Base-by-base conservation (phyloP, 371 early-diverging fungal genomes). In the Dichotomocladium elegans region DNA sequence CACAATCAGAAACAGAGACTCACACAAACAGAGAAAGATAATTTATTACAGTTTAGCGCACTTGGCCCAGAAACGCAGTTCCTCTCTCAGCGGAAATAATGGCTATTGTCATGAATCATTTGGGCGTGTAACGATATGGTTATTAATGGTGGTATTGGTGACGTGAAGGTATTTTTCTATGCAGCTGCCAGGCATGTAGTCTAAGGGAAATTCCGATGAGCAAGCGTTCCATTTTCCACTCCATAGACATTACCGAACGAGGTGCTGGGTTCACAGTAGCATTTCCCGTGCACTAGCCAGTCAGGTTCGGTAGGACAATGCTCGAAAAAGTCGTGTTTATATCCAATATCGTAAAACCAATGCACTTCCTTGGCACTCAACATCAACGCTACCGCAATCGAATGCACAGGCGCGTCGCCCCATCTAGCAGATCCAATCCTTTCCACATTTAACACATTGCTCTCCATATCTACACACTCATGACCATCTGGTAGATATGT, bases 401-500 rank as follows among this genome's bases (percentile, higher is more conserved):
- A 91, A 58, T 96, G 99, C 2, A 98, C 89, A 4, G 98, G 98
- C 12, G 97, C 98, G 81, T 97, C 98, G 15, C 98, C 97, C 97
- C 97, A 98, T 33, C 79, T 68, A 44, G 19, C 30, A 17, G 11
- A 15, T 11, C 17, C 14, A 42, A 7, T 42, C 11, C 30, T 17
- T 30, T 10, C 10, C 4, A 17, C 12, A 31, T 2, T 29, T 31
- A 15, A 0, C 10, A 6, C 45, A 27, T 45, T 4, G 45, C 22
- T 17, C n/a, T 37, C 37, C 37, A n/a, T 37, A 17, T 3, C 5
- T n/a, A n/a, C n/a, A n/a, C n/a, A n/a, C n/a, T n/a, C n/a, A n/a
- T n/a, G n/a, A n/a, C n/a, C n/a, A n/a, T n/a, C n/a, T n/a, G n/a
- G n/a, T n/a, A n/a, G n/a, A 41, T 17, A 41, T 41, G 12, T 12